These are phyloP conservation scores for Cardiospermum halicacabum DNA, from an alignment of 345 rosid species.

Conservation along the genomic window DNA sequence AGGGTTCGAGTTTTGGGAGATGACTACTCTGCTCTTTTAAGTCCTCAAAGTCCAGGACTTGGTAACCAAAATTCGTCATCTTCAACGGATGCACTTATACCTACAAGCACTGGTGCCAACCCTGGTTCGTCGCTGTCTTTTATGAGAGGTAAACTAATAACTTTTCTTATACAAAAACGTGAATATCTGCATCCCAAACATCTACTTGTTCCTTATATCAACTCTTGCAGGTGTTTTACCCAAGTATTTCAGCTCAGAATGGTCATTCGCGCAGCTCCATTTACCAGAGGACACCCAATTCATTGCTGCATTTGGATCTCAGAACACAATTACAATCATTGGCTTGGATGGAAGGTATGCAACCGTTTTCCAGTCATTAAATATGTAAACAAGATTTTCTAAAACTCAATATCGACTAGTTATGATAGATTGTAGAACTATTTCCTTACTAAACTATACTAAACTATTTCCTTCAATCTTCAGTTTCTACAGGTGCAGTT, in stretches of 20 bases:
- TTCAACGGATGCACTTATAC: conserved; percentile 57
- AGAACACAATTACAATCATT: conserved; percentile 59
- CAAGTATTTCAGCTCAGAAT: conserved; percentile 91
- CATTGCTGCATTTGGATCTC: conserved; percentile 80
- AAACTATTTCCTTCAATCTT: neutral
- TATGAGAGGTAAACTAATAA: conserved; percentile 60
- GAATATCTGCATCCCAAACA: no score
- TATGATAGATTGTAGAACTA: neutral
- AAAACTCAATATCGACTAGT: no score
- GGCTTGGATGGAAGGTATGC: conserved; percentile 87
- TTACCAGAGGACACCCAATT: conserved; percentile 67
- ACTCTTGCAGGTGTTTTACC: conserved; percentile 69
- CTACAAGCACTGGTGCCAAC: conserved; percentile 67
- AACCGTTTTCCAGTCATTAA: neutral
- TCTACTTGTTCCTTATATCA: conserved; percentile 1
- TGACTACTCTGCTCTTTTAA: conserved; percentile 44
- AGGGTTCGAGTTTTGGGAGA: conserved; percentile 71
- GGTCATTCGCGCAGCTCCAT: conserved; percentile 94
- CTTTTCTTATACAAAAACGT: neutral
- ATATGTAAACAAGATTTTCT: no score
- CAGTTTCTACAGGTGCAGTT: conserved; percentile 69
- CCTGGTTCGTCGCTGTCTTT: conserved; percentile 81
- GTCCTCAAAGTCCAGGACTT: conserved; percentile 33
- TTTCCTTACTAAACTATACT: no score
- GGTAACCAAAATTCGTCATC: conserved; percentile 51